Evolutionary conservation across 1,284 basidiomycete species (phyloP).

Genomic region (Schizopora paradoxa): DNA sequence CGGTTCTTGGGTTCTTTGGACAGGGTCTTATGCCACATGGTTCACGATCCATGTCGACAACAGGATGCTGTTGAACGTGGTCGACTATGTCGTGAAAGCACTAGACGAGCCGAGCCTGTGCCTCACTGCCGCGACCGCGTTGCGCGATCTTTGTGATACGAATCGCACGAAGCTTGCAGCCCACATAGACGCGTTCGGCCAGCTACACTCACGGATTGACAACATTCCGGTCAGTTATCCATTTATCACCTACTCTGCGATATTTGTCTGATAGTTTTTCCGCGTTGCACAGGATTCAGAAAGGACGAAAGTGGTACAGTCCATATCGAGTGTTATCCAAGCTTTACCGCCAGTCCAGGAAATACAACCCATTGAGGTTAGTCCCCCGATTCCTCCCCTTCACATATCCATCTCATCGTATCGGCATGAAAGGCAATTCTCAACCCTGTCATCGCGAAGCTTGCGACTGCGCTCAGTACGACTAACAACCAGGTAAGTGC

Average conservation of each 20-base stretch:
- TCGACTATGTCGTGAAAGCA: slow-evolving; percentile 71
- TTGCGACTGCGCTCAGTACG: slow-evolving; percentile 58
- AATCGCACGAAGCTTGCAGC: slow-evolving; percentile 75
- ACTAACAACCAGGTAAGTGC: slow-evolving; percentile 44
- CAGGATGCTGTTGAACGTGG: slow-evolving; percentile 48
- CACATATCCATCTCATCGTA: slow-evolving; percentile 2
- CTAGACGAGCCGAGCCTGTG: slow-evolving; percentile 61
- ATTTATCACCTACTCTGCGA: not conserved
- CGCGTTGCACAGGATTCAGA: slow-evolving; percentile 63
- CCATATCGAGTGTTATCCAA: slow-evolving; percentile 86
- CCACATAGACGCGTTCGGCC: slow-evolving; percentile 79
- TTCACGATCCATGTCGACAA: slow-evolving; percentile 54
- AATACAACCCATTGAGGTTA: slow-evolving; percentile 72
- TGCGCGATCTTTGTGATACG: slow-evolving; percentile 82
- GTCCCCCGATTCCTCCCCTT: slow-evolving; percentile 16
- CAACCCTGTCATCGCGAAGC: slow-evolving; percentile 65
- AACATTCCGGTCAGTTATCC: slow-evolving; percentile 60
- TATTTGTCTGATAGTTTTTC: slow-evolving; percentile 4
- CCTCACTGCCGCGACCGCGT: slow-evolving; percentile 69
- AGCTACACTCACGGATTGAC: slow-evolving; percentile 70
- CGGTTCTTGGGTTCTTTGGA: not conserved
- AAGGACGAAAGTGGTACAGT: slow-evolving; percentile 84
- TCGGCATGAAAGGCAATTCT: slow-evolving; percentile 58
- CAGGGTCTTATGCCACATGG: slow-evolving; percentile 84
- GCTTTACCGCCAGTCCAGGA: slow-evolving; percentile 73